Evolutionary conservation across 2,329 filamentous ascomycete genomes (phyloP).

Genomic region (Ceratocystis albifundus): DNA sequence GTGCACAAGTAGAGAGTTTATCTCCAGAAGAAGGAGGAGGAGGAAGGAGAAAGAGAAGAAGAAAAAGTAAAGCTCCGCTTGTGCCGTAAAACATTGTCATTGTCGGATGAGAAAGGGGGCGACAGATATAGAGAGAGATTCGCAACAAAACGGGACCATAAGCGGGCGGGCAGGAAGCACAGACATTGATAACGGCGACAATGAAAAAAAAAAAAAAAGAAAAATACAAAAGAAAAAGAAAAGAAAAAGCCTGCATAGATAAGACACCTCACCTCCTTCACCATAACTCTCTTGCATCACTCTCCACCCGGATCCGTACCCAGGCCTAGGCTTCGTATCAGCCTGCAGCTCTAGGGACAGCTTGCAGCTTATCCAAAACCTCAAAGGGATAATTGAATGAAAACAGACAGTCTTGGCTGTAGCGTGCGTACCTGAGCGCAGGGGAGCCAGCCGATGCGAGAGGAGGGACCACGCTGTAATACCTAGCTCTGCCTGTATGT

Average conservation of each 20-base stretch:
- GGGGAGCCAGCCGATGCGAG: not conserved
- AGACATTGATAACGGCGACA: not conserved
- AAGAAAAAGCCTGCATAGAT: not conserved
- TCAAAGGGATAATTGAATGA: constrained; percentile 1
- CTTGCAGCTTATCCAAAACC: not conserved
- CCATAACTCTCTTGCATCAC: not conserved
- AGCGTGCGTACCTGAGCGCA: not conserved
- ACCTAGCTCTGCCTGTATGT: not conserved
- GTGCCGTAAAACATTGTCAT: not conserved
- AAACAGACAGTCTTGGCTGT: not conserved
- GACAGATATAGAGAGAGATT: not conserved
- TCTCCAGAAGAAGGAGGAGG: not conserved
- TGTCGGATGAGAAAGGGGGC: not conserved
- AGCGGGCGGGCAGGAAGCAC: not conserved
- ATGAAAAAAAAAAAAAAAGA: not conserved
- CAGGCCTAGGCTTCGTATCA: not conserved
- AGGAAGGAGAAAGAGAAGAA: no score
- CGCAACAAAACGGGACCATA: not conserved
- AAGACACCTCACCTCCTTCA: not conserved
- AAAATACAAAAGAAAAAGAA: no score
- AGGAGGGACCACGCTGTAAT: not conserved
- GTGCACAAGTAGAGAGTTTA: not conserved
- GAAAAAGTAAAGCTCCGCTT: not conserved
- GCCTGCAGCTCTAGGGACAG: not conserved
- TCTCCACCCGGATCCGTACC: not conserved